Evolutionary conservation across 208 protist genomes (phyloP).

Genomic region (Crithidia sp.): DNA sequence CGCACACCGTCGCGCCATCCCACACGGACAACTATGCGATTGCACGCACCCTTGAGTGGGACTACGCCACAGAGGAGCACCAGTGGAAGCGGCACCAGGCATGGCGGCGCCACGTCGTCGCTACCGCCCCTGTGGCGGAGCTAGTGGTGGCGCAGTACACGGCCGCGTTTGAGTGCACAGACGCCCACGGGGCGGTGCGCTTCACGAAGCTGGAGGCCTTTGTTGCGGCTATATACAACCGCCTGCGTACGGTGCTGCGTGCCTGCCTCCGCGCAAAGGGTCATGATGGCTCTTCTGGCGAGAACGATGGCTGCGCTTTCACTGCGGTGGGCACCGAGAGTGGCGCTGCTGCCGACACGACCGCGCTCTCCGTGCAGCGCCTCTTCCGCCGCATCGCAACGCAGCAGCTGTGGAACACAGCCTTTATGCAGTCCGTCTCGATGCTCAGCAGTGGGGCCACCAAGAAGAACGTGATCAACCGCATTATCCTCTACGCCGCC

Average conservation of each 20-base stretch:
- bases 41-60: conserved; percentile 25
- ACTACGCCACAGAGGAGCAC: conserved; percentile 53
- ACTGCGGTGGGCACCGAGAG: neutral
- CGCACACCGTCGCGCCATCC: no score
- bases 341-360: neutral
- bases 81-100: conserved; percentile 68
- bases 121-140: conserved; percentile 42
- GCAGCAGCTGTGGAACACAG: conserved; percentile 21
- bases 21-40: neutral
- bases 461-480: conserved; percentile 70
- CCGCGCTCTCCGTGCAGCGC: neutral
- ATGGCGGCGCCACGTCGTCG: conserved; percentile 49
- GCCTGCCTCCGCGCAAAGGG: conserved; percentile 27
- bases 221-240: conserved; percentile 52
- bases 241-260: conserved; percentile 47
- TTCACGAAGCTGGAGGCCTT: conserved; percentile 74
- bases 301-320: neutral
- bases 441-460: conserved; percentile 12
- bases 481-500: conserved; percentile 72
- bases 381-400: conserved; percentile 10
- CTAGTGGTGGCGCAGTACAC: conserved; percentile 67
- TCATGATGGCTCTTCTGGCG: neutral
- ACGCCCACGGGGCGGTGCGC: conserved; percentile 50
- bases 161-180: conserved; percentile 59
- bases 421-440: conserved; percentile 28